Percentiles rank a stretch among this genome's conserved stretches.
Evolutionary conservation across 495 filamentous ascomycete species (phyloP).

Genomic region (Penicillium chermesinum): DNA sequence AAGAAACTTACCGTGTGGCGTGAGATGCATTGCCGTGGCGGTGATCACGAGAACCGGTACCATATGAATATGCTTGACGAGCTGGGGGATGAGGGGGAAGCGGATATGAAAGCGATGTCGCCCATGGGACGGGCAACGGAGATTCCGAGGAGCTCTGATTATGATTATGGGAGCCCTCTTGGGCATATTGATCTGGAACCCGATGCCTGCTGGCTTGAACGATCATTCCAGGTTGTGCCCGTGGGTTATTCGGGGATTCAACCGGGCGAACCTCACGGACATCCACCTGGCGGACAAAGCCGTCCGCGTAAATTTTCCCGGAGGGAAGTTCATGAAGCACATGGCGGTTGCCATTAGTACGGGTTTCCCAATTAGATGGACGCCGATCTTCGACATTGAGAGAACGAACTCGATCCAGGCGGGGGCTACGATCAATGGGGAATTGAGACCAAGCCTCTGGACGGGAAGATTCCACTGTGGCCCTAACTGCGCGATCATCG

Average conservation of each 20-base stretch:
- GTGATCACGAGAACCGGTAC: conserved; percentile 12
- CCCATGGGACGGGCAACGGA: conserved; percentile 12
- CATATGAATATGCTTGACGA: no score
- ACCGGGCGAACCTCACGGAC: conserved; percentile 21
- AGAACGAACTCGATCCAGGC: conserved; percentile 8
- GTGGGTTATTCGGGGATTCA: conserved; percentile 15
- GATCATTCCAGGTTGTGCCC: conserved; percentile 10
- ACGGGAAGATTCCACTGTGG: conserved; percentile 6
- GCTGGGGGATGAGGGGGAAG: conserved; percentile 7
- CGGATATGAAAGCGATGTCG: conserved; percentile 8
- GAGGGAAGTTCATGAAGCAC: conserved; percentile 13
- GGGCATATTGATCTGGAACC: conserved; percentile 12
- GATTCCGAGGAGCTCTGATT: conserved; percentile 6
- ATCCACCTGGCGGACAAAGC: conserved; percentile 36
- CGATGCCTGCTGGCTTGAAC: conserved; percentile 1
- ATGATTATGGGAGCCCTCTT: conserved; percentile 8
- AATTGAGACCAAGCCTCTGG: conserved; percentile 12
- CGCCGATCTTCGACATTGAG: conserved; percentile 10
- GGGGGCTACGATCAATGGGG: conserved; percentile 19
- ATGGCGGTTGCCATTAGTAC: conserved; percentile 12
- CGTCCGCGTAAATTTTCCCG: conserved; percentile 33
- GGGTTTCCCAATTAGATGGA: conserved; percentile 7
- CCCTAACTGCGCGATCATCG: conserved; percentile 16
- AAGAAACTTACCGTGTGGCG: conserved; percentile 20
- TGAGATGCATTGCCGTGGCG: conserved; percentile 15